These are phyloP conservation scores for Podospora didyma DNA, from an alignment of 495 filamentous ascomycete genomes.

Conservation along the genomic window DNA sequence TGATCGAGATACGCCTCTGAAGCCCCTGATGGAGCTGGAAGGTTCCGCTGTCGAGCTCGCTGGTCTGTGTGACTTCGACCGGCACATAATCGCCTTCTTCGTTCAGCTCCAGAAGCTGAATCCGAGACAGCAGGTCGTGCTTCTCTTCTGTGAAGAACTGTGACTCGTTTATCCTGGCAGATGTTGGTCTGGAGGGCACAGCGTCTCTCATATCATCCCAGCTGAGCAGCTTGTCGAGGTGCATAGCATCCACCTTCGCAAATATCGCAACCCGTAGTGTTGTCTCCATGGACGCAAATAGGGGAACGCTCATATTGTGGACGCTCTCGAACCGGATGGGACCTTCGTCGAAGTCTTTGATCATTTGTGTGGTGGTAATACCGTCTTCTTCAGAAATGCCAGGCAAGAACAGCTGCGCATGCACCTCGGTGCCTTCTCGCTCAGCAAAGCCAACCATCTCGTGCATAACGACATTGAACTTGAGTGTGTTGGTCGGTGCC, in stretches of 20 bases:
- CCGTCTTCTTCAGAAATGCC: slow-evolving; percentile 89
- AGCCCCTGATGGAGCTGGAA: slow-evolving; percentile 96
- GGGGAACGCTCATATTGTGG: slow-evolving; percentile 96
- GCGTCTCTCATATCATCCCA: slow-evolving; percentile 98
- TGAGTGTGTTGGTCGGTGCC: slow-evolving; percentile 85
- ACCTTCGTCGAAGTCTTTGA: slow-evolving; percentile 91
- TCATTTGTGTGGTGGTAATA: slow-evolving; percentile 91
- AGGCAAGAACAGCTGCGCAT: slow-evolving; percentile 92
- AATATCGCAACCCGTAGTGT: slow-evolving; percentile 89
- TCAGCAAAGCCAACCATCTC: slow-evolving; percentile 95
- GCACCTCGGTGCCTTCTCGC: slow-evolving; percentile 90
- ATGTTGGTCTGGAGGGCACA: slow-evolving; percentile 53
- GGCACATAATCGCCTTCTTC: slow-evolving; percentile 89
- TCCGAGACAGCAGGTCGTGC: slow-evolving; percentile 84
- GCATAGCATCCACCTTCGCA: slow-evolving; percentile 85
- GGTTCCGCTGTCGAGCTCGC: slow-evolving; percentile 73
- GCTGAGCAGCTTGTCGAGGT: slow-evolving; percentile 94
- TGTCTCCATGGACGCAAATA: slow-evolving; percentile 69
- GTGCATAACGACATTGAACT: slow-evolving; percentile 99
- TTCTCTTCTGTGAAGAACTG: slow-evolving; percentile 91
- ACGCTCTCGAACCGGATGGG: slow-evolving; percentile 93
- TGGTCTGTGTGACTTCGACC: slow-evolving; percentile 85
- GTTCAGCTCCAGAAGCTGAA: slow-evolving; percentile 85
- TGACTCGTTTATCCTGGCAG: slow-evolving; percentile 76
- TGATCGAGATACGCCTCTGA: slow-evolving; percentile 83